Percentiles rank a stretch among this genome's conserved stretches.
Evolutionary conservation across 306 rosid genomes (phyloP).

Genomic region (Hylodesmum podocarpum): DNA sequence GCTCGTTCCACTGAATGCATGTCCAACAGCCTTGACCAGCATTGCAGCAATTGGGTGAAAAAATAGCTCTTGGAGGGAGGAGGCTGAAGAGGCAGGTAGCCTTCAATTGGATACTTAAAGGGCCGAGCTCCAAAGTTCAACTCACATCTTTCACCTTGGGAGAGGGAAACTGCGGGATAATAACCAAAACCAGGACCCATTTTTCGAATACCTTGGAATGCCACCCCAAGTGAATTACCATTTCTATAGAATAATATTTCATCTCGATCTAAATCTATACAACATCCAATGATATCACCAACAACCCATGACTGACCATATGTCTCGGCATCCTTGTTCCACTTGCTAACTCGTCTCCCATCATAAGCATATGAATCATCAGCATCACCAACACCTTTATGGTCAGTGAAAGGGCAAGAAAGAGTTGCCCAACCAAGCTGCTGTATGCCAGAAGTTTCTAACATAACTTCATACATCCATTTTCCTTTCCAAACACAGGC

Average conservation of each 20-base stretch:
- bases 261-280: constrained; percentile 83
- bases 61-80: constrained; percentile 52
- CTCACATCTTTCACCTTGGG: constrained; percentile 90
- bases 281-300: constrained; percentile 97
- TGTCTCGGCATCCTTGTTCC: constrained; percentile 81
- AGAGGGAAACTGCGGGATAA: constrained; percentile 92
- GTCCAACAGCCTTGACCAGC: constrained; percentile 85
- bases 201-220: constrained; percentile 80
- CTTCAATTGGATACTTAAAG: constrained; percentile 80
- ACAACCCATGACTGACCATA: constrained; percentile 96
- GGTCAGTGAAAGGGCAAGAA: constrained; percentile 87
- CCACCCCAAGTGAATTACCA: constrained; percentile 88
- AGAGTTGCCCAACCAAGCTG: constrained; percentile 98
- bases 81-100: constrained; percentile 81
- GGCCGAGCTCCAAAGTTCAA: constrained; percentile 89
- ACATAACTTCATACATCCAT: constrained; percentile 95
- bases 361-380: constrained; percentile 98
- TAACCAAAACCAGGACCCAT: constrained; percentile 84
- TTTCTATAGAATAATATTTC: constrained; percentile 87
- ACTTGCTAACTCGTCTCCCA: constrained; percentile 87
- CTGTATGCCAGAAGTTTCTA: constrained; percentile 95
- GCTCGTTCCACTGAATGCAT: constrained; percentile 63
- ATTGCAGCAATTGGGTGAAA: constrained; percentile 59
- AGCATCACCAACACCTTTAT: constrained; percentile 93
- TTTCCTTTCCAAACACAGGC: constrained; percentile 87